Evolutionary conservation across 2,329 filamentous ascomycete genomes (phyloP).

Genomic region (Coleophoma crateriformis): DNA sequence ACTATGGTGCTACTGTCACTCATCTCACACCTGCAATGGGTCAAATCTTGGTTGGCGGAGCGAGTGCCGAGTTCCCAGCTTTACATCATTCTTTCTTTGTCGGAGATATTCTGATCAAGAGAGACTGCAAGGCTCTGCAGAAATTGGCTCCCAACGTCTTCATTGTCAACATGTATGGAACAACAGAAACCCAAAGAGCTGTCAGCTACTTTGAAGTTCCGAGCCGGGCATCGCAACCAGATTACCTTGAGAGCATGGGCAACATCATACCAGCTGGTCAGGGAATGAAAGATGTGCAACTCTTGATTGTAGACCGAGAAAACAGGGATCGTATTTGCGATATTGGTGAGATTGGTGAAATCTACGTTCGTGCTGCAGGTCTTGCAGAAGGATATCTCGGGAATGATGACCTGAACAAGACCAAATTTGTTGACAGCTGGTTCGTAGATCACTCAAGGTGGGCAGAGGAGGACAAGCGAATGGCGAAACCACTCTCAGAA

Average conservation of each 20-base stretch:
- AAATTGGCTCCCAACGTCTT: slow-evolving; percentile 67
- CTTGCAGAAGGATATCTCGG: slow-evolving; percentile 72
- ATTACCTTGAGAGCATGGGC: slow-evolving; percentile 56
- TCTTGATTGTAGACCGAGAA: slow-evolving; percentile 74
- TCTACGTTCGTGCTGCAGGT: slow-evolving; percentile 76
- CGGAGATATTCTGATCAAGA: slow-evolving; percentile 81
- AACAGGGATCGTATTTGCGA: slow-evolving; percentile 63
- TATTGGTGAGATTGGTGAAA: slow-evolving; percentile 78
- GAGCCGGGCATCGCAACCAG: slow-evolving; percentile 56
- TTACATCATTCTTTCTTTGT: slow-evolving; percentile 85
- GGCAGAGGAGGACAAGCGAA: slow-evolving; percentile 43
- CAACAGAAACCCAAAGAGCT: slow-evolving; percentile 76
- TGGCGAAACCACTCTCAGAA: slow-evolving; percentile 48
- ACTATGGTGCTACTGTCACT: slow-evolving; percentile 68
- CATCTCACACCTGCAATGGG: slow-evolving; percentile 97
- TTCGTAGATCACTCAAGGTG: slow-evolving; percentile 28
- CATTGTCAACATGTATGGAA: slow-evolving; percentile 85
- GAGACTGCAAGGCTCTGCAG: slow-evolving; percentile 74
- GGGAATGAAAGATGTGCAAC: slow-evolving; percentile 85
- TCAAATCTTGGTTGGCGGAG: slow-evolving; percentile 85
- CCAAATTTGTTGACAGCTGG: slow-evolving; percentile 27
- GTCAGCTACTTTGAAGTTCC: slow-evolving; percentile 82
- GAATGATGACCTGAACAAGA: slow-evolving; percentile 22
- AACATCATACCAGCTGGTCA: slow-evolving; percentile 78
- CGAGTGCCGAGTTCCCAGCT: slow-evolving; percentile 68